Evolutionary conservation across 1,284 basidiomycete species (phyloP), one percentile per base, ranked within the genome.

Genomic region (Trichosporon ovoides): DNA sequence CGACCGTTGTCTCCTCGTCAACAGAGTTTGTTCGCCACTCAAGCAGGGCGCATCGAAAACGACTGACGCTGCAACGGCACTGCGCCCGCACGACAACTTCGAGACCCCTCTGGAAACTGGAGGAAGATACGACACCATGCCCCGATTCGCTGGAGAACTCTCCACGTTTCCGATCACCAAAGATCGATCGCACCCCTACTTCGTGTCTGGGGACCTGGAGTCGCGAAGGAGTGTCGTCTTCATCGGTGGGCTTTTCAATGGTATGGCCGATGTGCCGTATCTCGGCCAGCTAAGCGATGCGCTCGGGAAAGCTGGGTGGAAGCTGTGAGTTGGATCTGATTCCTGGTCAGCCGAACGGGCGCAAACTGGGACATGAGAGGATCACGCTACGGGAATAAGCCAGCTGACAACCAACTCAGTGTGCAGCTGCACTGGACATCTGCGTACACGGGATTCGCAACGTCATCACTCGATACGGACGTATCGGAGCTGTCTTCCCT

Each of bases 181-280:
- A 16, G 40, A 43, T 38, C 37, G 38, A 46, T 53, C 40, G 36
- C 70, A 68, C 53, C 73, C 75, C 6, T 65, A 66, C 59, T 74
- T 77, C 58, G 64, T 64, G 13, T 70, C 68, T 0, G 74, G 74
- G n/a, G 68, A 71, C 53, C 48, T 66, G 5, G 19, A 20, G 0
- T 59, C 70, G 10, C 22, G 57, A 14, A 62, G 60, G 33, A 71
- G 70, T 2, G 65, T 77, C 10, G 58, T 77, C 46, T 74, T 78
- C 58, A 71, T 79, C 31, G 76, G 75, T 19, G 77, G 77, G 0
- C 60, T 79, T 50, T 67, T 61, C 11, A 73, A 77, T 52, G 76
- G 77, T 2, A 34, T 76, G 18, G 67, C 64, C 2, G 67, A 66
- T 28, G 71, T 75, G 7, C 65, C 68, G 7, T 79, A 74, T 55